These are phyloP conservation scores for Xylogone sp. DNA, from an alignment of 2,329 filamentous ascomycete genomes.

Conservation along the genomic window DNA sequence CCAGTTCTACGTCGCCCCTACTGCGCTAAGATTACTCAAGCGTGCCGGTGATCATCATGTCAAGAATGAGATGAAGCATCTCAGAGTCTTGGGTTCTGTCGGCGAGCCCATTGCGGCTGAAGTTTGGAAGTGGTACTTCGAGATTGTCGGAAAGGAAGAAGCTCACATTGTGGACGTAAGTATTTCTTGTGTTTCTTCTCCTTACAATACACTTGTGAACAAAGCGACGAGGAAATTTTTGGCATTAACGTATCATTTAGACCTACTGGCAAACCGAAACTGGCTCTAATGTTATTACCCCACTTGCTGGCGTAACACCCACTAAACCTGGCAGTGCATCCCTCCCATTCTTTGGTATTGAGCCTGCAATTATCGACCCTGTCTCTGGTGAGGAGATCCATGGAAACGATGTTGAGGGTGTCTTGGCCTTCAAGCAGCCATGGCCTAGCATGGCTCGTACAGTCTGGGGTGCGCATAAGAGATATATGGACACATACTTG, in stretches of 20 bases:
- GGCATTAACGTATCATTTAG: conserved; percentile 40
- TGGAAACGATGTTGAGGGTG: conserved; percentile 96
- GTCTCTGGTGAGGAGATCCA: conserved; percentile 89
- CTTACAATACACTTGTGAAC: no score
- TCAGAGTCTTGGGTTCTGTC: conserved; percentile 89
- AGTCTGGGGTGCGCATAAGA: conserved; percentile 95
- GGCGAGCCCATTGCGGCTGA: conserved; percentile 97
- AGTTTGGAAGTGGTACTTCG: conserved; percentile 99
- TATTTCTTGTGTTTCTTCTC: conserved; percentile 19
- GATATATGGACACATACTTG: conserved; percentile 98
- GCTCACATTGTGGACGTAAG: conserved; percentile 91
- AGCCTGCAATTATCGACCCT: conserved; percentile 95
- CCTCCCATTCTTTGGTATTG: conserved; percentile 96
- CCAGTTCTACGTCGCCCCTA: conserved; percentile 97
- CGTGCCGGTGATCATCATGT: conserved; percentile 92
- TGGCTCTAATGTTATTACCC: conserved; percentile 92
- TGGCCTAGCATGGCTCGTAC: conserved; percentile 99
- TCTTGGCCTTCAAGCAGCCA: conserved; percentile 92
- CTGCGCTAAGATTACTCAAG: conserved; percentile 88
- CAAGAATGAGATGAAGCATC: conserved; percentile 80
- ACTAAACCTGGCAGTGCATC: conserved; percentile 97
- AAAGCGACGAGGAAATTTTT: conserved; percentile 14
- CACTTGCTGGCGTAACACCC: conserved; percentile 86
- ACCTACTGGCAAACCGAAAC: conserved; percentile 99
- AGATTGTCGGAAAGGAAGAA: conserved; percentile 89